phyloP scores from a whole-genome alignment of 2,329 filamentous ascomycete genomes.

The Lachnellula cervina region DNA sequence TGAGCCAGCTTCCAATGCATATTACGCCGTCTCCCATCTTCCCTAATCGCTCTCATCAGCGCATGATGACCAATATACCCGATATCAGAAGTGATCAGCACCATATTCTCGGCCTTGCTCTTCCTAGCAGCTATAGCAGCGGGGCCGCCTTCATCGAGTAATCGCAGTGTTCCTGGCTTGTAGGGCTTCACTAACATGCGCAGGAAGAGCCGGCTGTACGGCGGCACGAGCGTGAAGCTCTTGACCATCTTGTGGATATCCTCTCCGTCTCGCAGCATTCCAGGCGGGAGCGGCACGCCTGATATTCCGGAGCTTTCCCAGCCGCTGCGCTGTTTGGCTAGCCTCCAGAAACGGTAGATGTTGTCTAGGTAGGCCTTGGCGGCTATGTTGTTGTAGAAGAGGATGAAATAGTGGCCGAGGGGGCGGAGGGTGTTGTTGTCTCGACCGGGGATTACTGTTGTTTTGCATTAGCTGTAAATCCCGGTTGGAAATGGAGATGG shows the following conservation, averaged over 20 bases:
- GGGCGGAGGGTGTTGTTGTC: constrained; percentile 59
- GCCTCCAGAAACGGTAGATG: constrained; percentile 44
- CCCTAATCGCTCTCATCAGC: constrained; percentile 18
- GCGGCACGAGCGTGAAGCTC: constrained; percentile 47
- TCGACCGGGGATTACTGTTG: constrained; percentile 60
- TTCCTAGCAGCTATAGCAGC: constrained; percentile 14
- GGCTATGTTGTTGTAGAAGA: constrained; percentile 57
- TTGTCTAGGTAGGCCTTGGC: constrained; percentile 58
- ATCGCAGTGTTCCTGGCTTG: constrained; percentile 25
- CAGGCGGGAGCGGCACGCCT: constrained; percentile 38
- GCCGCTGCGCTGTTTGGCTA: constrained; percentile 40
- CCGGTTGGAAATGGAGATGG: neutral
- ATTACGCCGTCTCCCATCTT: constrained; percentile 29
- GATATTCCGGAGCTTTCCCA: constrained; percentile 31
- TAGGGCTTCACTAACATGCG: constrained; percentile 33
- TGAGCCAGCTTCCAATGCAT: constrained; percentile 29
- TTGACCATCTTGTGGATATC: constrained; percentile 42
- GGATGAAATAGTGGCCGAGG: constrained; percentile 61
- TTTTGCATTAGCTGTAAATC: neutral
- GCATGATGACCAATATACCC: constrained; percentile 16
- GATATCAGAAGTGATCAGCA: constrained; percentile 26
- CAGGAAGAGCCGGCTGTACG: constrained; percentile 33
- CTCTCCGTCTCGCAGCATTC: constrained; percentile 41
- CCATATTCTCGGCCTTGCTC: constrained; percentile 22
- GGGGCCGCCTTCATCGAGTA: constrained; percentile 35